These are phyloP conservation scores for Helenozyma rhizophorensis DNA, from an alignment of 805 yeast genomes.

Conservation along the genomic window DNA sequence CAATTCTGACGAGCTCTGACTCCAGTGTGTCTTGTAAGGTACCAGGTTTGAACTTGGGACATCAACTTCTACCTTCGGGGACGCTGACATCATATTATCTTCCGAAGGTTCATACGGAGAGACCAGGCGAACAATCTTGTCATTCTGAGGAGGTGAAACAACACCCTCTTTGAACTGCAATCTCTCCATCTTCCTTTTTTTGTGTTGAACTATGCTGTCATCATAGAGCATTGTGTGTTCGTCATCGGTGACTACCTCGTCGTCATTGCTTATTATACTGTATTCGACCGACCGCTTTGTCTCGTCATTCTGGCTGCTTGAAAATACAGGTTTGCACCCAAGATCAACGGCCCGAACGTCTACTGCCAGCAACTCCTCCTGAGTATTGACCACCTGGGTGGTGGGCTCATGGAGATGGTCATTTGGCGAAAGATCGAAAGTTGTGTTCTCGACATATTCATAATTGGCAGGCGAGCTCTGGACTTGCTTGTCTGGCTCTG, in stretches of 20 bases:
- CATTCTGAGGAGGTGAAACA: not conserved
- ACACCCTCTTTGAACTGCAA: not conserved
- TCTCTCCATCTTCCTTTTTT: conserved; percentile 6
- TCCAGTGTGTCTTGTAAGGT: not conserved
- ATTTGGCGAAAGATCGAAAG: conserved; percentile 1
- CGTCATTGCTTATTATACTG: conserved; percentile 11
- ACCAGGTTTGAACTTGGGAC: no score
- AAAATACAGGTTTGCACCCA: conserved; percentile 12
- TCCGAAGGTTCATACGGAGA: no score
- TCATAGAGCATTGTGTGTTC: conserved; percentile 18
- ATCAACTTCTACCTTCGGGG: no score
- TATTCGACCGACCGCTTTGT: conserved; percentile 7
- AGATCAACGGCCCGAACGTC: conserved; percentile 9
- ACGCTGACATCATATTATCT: no score
- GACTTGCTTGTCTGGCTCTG: not conserved
- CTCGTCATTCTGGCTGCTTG: conserved; percentile 17
- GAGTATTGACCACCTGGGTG: conserved; percentile 33
- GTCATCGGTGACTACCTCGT: conserved; percentile 13
- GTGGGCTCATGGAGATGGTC: conserved; percentile 13
- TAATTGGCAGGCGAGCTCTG: not conserved
- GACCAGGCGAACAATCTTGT: not conserved
- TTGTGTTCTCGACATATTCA: conserved; percentile 1
- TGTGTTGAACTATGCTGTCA: conserved; percentile 25
- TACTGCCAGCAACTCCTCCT: conserved; percentile 16
- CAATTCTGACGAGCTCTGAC: conserved; percentile 16